Conservation (phyloP, 768 basidiomycete genomes). For the Imleria badia region DNA sequence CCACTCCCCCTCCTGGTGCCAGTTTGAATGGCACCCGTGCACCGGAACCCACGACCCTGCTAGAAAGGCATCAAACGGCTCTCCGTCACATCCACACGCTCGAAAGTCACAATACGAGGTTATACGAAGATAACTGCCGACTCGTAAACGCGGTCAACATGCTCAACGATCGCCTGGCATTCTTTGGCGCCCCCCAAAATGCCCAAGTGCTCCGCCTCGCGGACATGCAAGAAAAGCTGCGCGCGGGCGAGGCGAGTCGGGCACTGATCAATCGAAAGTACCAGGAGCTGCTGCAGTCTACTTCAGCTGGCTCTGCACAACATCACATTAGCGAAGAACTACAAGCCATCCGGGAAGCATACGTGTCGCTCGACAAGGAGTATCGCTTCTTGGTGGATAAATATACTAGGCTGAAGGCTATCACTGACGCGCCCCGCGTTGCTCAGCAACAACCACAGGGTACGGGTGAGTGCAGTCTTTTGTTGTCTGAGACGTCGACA, state of each 20-base stretch:
- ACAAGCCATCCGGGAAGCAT: constrained; percentile 14
- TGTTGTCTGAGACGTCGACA: not conserved
- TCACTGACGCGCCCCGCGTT: constrained; percentile 1
- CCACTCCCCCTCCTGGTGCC: not conserved
- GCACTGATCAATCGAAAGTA: constrained; percentile 21
- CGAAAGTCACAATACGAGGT: constrained; percentile 29
- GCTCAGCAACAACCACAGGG: constrained; percentile 10
- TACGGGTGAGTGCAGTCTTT: constrained; percentile 1
- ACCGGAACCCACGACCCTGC: constrained; percentile 42
- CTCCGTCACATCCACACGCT: constrained; percentile 35
- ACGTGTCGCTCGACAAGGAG: constrained; percentile 23
- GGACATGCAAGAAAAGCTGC: constrained; percentile 29
- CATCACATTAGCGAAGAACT: constrained; percentile 22
- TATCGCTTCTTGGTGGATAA: constrained; percentile 21
- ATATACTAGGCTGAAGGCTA: constrained; percentile 17
- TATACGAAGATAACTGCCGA: constrained; percentile 41
- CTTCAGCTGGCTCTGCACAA: constrained; percentile 12
- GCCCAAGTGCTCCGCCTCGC: constrained; percentile 17
- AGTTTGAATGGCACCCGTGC: constrained; percentile 39
- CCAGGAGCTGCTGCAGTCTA: constrained; percentile 22
- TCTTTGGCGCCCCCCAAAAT: constrained; percentile 16
- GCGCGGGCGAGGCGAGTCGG: constrained; percentile 20
- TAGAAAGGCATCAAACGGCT: constrained; percentile 18
- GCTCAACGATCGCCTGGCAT: constrained; percentile 32
- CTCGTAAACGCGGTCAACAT: constrained; percentile 27